phyloP scores from a whole-genome alignment of 1,284 basidiomycete genomes.

The Fomitopsis palustris region DNA sequence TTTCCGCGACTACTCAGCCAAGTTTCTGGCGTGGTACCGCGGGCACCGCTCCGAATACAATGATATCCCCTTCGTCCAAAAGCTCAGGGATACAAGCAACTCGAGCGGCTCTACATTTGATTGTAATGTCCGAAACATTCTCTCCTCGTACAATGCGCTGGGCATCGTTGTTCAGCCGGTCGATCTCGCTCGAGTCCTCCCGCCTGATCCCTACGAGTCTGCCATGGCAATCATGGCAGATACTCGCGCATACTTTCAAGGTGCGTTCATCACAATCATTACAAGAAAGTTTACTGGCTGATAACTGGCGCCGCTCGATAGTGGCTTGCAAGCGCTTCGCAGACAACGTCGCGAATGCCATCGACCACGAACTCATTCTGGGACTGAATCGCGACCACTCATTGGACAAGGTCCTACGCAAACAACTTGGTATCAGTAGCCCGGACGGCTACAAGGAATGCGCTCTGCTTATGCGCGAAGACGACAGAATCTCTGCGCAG shows the following conservation, averaged over 20 bases:
- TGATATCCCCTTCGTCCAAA: conserved; percentile 5
- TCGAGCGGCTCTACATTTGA: conserved; percentile 36
- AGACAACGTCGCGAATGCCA: conserved; percentile 59
- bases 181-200: conserved; percentile 51
- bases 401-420: conserved; percentile 41
- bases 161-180: conserved; percentile 40
- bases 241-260: conserved; percentile 72
- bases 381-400: conserved; percentile 35
- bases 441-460: conserved; percentile 45
- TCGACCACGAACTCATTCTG: conserved; percentile 59
- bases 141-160: conserved; percentile 40
- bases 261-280: conserved; percentile 26
- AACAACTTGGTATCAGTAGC: conserved; percentile 41
- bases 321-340: conserved; percentile 68
- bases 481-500: conserved; percentile 34
- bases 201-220: conserved; percentile 48
- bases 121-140: conserved; percentile 33
- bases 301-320: conserved; percentile 20
- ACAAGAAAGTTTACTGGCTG: background rate
- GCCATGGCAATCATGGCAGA: conserved; percentile 67
- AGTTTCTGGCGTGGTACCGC: conserved; percentile 28
- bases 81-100: background rate
- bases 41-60: conserved; percentile 12
- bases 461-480: conserved; percentile 49
- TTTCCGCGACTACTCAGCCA: conserved; percentile 26